These are phyloP conservation scores for Amanita thiersii DNA, from an alignment of 768 basidiomycete genomes.

Conservation along the genomic window DNA sequence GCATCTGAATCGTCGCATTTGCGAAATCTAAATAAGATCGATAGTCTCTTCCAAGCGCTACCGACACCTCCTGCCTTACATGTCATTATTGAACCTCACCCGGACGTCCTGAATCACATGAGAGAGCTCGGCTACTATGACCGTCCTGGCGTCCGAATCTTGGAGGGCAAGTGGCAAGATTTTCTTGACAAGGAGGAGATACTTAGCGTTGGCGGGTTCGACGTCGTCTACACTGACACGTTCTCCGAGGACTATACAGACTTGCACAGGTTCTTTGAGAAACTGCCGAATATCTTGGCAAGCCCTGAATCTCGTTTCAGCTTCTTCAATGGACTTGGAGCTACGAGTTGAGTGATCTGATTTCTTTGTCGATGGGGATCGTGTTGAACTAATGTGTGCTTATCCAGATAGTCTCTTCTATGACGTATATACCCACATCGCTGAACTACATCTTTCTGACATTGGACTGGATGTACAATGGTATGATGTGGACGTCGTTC, in stretches of 20 bases:
- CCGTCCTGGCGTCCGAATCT: slow-evolving; percentile 65
- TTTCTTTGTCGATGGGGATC: slow-evolving; percentile 4
- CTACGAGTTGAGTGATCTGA: slow-evolving; percentile 64
- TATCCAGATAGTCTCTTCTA: slow-evolving; percentile 77
- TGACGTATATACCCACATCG: slow-evolving; percentile 81
- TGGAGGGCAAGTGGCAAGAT: slow-evolving; percentile 95
- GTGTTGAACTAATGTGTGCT: slow-evolving; percentile 8
- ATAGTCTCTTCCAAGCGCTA: slow-evolving; percentile 67
- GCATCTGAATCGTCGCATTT: slow-evolving; percentile 2
- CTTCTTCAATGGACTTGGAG: slow-evolving; percentile 97
- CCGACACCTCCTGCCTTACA: slow-evolving; percentile 57
- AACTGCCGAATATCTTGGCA: slow-evolving; percentile 67
- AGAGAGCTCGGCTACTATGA: slow-evolving; percentile 68
- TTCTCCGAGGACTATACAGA: slow-evolving; percentile 86
- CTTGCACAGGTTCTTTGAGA: slow-evolving; percentile 74
- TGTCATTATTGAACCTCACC: slow-evolving; percentile 91
- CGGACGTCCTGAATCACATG: slow-evolving; percentile 84
- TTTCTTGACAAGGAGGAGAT: slow-evolving; percentile 54
- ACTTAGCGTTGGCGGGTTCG: slow-evolving; percentile 67
- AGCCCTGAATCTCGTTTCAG: slow-evolving; percentile 76
- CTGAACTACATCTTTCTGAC: slow-evolving; percentile 80
- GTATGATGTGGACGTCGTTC: slow-evolving; percentile 66
- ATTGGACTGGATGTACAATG: slow-evolving; percentile 75
- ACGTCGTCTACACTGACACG: slow-evolving; percentile 87
- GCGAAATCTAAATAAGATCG: slow-evolving; percentile 51